Percentiles rank a stretch among this genome's conserved stretches.
phyloP scores from a whole-genome alignment of 106 monocot species.

The Agapanthus africanus region DNA sequence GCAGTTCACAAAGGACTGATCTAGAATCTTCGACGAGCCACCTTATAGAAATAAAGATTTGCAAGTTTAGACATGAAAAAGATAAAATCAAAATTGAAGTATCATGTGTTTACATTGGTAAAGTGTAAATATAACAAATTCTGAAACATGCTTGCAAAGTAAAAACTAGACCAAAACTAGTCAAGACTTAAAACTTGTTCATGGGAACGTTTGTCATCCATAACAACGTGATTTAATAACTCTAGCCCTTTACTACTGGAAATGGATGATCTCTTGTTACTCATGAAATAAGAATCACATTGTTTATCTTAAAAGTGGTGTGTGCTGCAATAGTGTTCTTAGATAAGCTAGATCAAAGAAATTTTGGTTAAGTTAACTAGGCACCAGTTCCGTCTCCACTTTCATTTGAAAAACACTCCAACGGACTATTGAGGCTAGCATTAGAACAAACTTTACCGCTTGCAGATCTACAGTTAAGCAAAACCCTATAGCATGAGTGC shows the following conservation, averaged over 20 bases:
- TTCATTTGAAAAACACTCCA: too few species aligned
- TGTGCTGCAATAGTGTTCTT: too few species aligned
- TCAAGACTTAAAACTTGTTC: not conserved
- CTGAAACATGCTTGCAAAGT: not conserved
- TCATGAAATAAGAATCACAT: not conserved
- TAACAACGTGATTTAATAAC: not conserved
- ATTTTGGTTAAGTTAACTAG: too few species aligned
- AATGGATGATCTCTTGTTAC: not conserved
- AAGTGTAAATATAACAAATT: not conserved
- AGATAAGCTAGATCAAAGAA: too few species aligned
- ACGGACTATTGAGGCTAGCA: too few species aligned
- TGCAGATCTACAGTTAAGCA: too few species aligned
- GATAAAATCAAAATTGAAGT: not conserved
- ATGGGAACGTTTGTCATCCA: not conserved
- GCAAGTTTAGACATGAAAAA: not conserved
- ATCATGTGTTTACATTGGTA: not conserved
- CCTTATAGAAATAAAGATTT: not conserved
- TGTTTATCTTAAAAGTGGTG: too few species aligned
- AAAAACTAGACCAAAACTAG: not conserved
- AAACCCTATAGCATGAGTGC: too few species aligned
- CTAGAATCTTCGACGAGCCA: conserved; percentile 1
- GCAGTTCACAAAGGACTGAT: not conserved
- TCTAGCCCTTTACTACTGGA: not conserved
- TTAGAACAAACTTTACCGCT: too few species aligned
- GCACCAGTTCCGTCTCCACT: too few species aligned